Percentiles rank a stretch among this genome's conserved stretches.
Conservation (phyloP, 2,329 filamentous ascomycete species). For the Colletotrichum trifolii region DNA sequence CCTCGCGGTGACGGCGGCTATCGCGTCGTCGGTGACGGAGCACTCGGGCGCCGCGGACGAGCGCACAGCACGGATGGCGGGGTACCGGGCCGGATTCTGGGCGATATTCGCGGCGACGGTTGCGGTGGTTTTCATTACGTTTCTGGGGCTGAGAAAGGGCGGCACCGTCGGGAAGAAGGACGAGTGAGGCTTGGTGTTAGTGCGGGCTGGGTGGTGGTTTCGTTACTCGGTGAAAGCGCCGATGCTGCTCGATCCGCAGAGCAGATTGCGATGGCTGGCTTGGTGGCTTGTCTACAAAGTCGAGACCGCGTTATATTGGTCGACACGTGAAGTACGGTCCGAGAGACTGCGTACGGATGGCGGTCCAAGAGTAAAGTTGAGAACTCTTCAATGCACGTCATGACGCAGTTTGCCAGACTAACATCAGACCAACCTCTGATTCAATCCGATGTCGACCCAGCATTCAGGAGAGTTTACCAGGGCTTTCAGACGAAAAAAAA, state of each 20-base stretch:
- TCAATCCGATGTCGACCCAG: constrained; percentile 17
- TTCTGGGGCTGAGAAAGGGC: constrained; percentile 55
- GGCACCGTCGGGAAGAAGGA: constrained; percentile 62
- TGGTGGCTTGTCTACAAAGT: background rate
- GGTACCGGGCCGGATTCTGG: constrained; percentile 66
- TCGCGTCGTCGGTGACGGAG: constrained; percentile 57
- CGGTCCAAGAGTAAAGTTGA: too few relatives aligned
- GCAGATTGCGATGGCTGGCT: background rate
- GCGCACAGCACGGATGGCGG: constrained; percentile 55
- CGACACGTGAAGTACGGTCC: too few relatives aligned
- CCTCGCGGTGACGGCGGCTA: constrained; percentile 61
- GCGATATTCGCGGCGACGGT: constrained; percentile 58
- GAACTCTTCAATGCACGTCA: too few relatives aligned
- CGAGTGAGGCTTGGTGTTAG: constrained; percentile 15
- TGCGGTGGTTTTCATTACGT: constrained; percentile 49
- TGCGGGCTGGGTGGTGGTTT: background rate
- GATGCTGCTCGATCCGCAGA: too few relatives aligned
- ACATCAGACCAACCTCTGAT: background rate
- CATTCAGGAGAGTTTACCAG: background rate
- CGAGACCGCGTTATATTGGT: too few relatives aligned
- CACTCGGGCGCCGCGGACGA: constrained; percentile 43
- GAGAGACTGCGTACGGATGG: too few relatives aligned
- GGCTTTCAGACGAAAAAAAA: background rate
- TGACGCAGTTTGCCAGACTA: too few relatives aligned
- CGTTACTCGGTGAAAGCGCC: background rate